These are phyloP conservation scores for Penicillium ucsense DNA, from an alignment of 495 filamentous ascomycete genomes.

Conservation along the genomic window DNA sequence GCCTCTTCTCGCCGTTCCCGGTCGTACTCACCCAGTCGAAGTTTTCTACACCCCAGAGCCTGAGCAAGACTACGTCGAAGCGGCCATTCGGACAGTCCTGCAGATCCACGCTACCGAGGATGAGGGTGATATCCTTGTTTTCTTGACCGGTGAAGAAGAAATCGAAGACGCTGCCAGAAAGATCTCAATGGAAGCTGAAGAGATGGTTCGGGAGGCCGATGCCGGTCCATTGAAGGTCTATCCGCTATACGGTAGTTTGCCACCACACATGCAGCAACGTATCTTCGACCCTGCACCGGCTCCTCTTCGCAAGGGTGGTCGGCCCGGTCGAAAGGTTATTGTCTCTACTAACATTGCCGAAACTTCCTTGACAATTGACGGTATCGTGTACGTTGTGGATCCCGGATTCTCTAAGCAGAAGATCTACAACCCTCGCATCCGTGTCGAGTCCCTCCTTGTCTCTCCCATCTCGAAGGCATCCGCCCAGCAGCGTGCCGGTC, in stretches of 20 bases:
- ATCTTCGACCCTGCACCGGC: constrained; percentile 88
- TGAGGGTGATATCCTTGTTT: constrained; percentile 91
- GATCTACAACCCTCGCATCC: constrained; percentile 94
- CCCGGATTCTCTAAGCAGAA: constrained; percentile 99
- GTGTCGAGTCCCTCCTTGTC: constrained; percentile 91
- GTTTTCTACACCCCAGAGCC: constrained; percentile 97
- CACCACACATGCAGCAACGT: constrained; percentile 82
- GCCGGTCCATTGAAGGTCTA: constrained; percentile 85
- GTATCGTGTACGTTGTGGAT: constrained; percentile 98
- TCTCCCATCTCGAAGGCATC: constrained; percentile 97
- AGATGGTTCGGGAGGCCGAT: constrained; percentile 82
- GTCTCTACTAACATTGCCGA: constrained; percentile 97
- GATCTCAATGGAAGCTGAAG: constrained; percentile 80
- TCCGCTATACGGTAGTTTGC: constrained; percentile 88
- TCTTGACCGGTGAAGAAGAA: constrained; percentile 97
- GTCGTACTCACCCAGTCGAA: constrained; percentile 92
- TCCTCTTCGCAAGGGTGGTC: constrained; percentile 59
- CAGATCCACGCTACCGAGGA: constrained; percentile 91
- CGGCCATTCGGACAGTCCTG: constrained; percentile 83
- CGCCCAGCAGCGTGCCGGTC: constrained; percentile 95
- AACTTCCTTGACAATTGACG: constrained; percentile 94
- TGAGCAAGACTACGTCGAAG: constrained; percentile 94
- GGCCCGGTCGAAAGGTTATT: constrained; percentile 89
- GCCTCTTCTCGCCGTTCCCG: constrained; percentile 86
- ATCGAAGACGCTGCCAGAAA: constrained; percentile 95